Conservation (phyloP, 208 protist genomes). For the Crithidia thermophila region DNA sequence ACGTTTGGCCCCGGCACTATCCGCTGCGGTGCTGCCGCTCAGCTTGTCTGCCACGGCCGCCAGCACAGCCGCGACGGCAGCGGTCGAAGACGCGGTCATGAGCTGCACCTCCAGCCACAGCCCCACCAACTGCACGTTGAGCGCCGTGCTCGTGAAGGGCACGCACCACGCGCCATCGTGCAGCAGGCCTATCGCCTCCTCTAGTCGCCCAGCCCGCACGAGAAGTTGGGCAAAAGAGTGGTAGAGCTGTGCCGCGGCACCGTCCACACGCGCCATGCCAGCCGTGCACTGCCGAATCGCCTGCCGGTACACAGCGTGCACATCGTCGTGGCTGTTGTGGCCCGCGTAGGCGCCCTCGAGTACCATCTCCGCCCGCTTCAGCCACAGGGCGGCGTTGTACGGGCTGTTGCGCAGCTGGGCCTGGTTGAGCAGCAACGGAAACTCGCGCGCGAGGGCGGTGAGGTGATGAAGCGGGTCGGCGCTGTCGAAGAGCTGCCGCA, state of each 20-base stretch:
- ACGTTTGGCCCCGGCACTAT: constrained; percentile 16
- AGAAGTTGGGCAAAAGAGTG: constrained; percentile 48
- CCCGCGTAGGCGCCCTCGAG: constrained; percentile 48
- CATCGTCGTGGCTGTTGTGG: constrained; percentile 27
- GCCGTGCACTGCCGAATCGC: constrained; percentile 71
- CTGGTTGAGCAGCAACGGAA: constrained; percentile 72
- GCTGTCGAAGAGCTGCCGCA: constrained; percentile 35
- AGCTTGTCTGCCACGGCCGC: constrained; percentile 27
- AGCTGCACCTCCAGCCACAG: constrained; percentile 61
- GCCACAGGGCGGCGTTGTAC: constrained; percentile 56
- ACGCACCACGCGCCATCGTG: constrained; percentile 67
- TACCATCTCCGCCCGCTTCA: constrained; percentile 79
- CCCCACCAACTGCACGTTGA: constrained; percentile 73
- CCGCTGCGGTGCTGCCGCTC: neutral
- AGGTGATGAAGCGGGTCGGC: constrained; percentile 48
- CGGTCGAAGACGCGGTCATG: constrained; percentile 17
- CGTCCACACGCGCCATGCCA: constrained; percentile 47
- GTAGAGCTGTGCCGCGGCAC: constrained; percentile 65
- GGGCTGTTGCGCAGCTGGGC: constrained; percentile 58
- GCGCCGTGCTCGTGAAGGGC: constrained; percentile 47
- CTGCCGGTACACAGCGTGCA: constrained; percentile 59
- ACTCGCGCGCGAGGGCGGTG: constrained; percentile 36
- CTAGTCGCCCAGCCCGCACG: constrained; percentile 30
- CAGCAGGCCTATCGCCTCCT: constrained; percentile 46
- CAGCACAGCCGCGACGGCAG: neutral